A percentile compares a stretch with the other conserved stretches of the same genome.
Evolutionary conservation across 352 stramenopile genomes (phyloP).

Genomic region (Phytophthora hibernalis): DNA sequence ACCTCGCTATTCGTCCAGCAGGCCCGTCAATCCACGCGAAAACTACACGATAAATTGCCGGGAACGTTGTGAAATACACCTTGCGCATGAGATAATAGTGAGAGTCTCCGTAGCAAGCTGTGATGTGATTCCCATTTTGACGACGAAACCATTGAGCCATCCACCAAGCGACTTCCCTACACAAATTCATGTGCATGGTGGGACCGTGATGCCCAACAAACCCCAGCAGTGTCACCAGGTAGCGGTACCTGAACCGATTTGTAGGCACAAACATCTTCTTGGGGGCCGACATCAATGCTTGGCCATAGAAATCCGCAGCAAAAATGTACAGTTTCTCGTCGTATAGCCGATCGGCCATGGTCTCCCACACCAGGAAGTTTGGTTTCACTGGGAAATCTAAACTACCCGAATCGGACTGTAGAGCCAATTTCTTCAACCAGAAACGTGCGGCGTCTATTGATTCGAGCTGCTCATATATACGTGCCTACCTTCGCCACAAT

Average conservation of each 20-base stretch:
- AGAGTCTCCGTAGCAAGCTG: conserved; percentile 26
- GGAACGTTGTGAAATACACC: conserved; percentile 41
- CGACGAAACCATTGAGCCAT: conserved; percentile 31
- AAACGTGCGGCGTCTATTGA: conserved; percentile 24
- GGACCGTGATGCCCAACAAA: conserved; percentile 30
- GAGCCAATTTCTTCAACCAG: conserved; percentile 50
- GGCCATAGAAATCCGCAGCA: conserved; percentile 42
- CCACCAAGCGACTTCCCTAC: conserved; percentile 38
- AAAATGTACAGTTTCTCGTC: conserved; percentile 43
- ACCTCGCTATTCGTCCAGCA: conserved; percentile 37
- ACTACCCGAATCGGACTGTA: not conserved
- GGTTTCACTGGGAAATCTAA: not conserved
- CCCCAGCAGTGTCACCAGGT: conserved; percentile 33
- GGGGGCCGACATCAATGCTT: conserved; percentile 9
- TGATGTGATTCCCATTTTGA: conserved; percentile 6
- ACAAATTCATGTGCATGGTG: conserved; percentile 20
- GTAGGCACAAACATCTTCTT: conserved; percentile 9
- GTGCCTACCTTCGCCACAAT: conserved; percentile 26
- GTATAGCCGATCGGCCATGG: conserved; percentile 41
- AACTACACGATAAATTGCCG: conserved; percentile 40
- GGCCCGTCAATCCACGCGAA: conserved; percentile 50
- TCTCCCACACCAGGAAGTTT: conserved; percentile 6
- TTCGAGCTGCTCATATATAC: conserved; percentile 45
- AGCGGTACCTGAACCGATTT: conserved; percentile 33
- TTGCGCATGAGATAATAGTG: conserved; percentile 45